Evolutionary conservation across 2,329 filamentous ascomycete species (phyloP), one percentile per base, ranked within the genome.

Genomic region (Epichloe scottii): DNA sequence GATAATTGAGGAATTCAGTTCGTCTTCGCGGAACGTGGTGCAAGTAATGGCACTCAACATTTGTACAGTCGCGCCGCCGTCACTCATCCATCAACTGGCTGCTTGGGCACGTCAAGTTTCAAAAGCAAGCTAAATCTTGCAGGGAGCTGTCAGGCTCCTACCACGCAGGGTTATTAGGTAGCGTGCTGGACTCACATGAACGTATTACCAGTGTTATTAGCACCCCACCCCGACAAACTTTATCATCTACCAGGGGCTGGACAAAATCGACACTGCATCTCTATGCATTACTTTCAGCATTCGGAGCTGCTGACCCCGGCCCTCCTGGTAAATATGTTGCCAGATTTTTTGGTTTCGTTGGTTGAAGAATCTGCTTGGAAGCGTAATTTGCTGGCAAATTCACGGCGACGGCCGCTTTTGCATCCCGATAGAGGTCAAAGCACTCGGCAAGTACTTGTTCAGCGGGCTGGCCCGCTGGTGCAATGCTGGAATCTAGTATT

Each of bases 401-500:
- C 45, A 70, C 67, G 41, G 68, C 62, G n/a, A 77, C 69, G 0
- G 70, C 72, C 38, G 68, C 63, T 51, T 73, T 72, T 48, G 75
- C 75, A 10, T 66, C 62, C 26, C 70, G 66, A 56, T 70, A 76
- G 45, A 64, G 61, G 34, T 70, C 65, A 53, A 71, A 78, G 55
- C 73, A 77, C 43, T 70, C 66, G 12, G 68, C 69, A 44, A 78
- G 63, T 3, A 71, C 66, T 44, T 77, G 72, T 51, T 75, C 71
- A 21, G 73, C 64, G 12, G 67, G 64, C 48, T 71, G 64, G 37
- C 66, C 63, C 8, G 63, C 65, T 3, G 68, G 69, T 19, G 73
- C 68, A 23, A 78, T 67, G 37, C 69, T 65, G 2, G 70, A 73
- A 54, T 76, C 71, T 38, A 78, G 66, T 4, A 78, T 62, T 53